These are phyloP conservation scores for Candida orba DNA, from an alignment of 805 yeast species.

Conservation along the genomic window DNA sequence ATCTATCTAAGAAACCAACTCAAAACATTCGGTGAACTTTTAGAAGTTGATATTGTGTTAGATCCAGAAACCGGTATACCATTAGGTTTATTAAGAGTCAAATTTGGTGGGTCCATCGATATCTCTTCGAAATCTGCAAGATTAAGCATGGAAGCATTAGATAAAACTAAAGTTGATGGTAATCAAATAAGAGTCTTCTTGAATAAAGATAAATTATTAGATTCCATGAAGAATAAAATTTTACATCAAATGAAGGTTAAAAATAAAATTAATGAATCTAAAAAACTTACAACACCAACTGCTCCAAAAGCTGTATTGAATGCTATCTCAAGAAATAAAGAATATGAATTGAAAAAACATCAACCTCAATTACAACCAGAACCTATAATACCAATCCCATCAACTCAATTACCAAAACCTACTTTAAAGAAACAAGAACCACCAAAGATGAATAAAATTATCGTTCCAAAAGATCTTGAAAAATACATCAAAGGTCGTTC, in stretches of 20 bases:
- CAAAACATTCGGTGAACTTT: conserved; percentile 55
- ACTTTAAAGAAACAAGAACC: background rate
- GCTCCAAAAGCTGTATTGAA: conserved; percentile 23
- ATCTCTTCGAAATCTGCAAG: conserved; percentile 41
- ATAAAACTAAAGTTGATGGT: conserved; percentile 43
- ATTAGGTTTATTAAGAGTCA: conserved; percentile 59
- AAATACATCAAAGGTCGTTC: conserved; percentile 51
- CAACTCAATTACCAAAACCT: background rate
- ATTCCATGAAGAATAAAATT: conserved; percentile 18
- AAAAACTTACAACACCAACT: conserved; percentile 17
- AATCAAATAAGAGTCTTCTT: conserved; percentile 45
- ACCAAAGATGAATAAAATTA: conserved; percentile 4
- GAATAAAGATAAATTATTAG: conserved; percentile 31
- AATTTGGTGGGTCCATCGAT: conserved; percentile 47
- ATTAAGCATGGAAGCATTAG: conserved; percentile 34
- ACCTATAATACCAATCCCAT: background rate
- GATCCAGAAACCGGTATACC: conserved; percentile 78
- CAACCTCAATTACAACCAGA: background rate
- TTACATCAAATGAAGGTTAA: conserved; percentile 3
- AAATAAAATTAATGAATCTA: conserved; percentile 19
- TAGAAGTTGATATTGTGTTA: conserved; percentile 48
- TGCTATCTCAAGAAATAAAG: conserved; percentile 9
- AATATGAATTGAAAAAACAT: background rate
- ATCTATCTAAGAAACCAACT: conserved; percentile 43
- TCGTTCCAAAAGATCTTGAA: conserved; percentile 42